Base-by-base conservation (phyloP, 148 eudicot species). In the Limonium bicolor region DNA sequence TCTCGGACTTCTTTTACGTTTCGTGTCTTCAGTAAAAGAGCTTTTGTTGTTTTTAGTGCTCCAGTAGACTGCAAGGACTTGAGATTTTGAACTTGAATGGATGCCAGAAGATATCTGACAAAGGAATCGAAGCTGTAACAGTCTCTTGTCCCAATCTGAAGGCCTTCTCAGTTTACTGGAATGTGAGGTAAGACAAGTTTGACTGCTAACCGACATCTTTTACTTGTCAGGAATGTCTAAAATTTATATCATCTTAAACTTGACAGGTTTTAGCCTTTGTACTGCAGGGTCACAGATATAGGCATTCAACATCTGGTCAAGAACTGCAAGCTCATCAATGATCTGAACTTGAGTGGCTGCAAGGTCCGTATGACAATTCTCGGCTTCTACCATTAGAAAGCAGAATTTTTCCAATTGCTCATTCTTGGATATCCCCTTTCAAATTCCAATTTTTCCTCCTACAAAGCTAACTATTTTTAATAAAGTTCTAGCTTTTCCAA, bases 291-390 rank as follows among this genome's bases (percentile, higher is more conserved):
- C 27, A 69, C 97, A 27, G 95, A 90, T 60, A 37, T 50, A 19
- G 77, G 80, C 47, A 55, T 75, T 45, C 67, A 59, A 28, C 66
- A 71, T 62, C 61, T 90, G 71, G 87, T 75, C 64, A 73, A 58
- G 49, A 70, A 80, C 54, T 84, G 94, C 70, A 84, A 75, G 62
- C 48, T 40, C 22, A 36, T 90, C 22, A 51, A 56, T 50, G 87
- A 77, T 62, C 64, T 90, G 66, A 90, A 90, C 76, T 57, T 90
- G 48, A 90, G 97, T 73, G 97, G 97, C 39, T 90, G 95, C 45
- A 90, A 90, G 95, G 97, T 90, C n/a, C n/a, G n/a, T n/a, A n/a
- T n/a, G n/a, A n/a, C n/a, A n/a, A n/a, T n/a, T n/a, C n/a, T n/a
- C n/a, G n/a, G n/a, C n/a, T n/a, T n/a, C n/a, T n/a, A n/a, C n/a